Base-by-base conservation (phyloP, 78 protist genomes). In the Dictyostelium brefeldianum region DNA sequence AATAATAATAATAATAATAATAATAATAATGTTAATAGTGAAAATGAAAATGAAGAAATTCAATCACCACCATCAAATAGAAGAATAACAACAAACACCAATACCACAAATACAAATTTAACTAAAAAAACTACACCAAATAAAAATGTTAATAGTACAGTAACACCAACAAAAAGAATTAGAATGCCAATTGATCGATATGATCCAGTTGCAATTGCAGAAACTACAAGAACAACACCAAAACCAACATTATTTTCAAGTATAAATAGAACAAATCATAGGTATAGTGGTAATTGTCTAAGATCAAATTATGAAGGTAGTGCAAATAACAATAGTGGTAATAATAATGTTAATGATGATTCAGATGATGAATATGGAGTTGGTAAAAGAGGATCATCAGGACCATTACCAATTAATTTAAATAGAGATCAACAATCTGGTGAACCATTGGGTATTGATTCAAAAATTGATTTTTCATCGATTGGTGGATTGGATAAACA, bases 401-500 rank as follows among this genome's bases (percentile, higher is more conserved):
- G 69, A 27, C 65, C 73, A 31, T 47, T 73, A 53, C 85, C 85
- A 50, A 73, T 79, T 29, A 87, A 87, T 51, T 25, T 81, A 14
- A 74, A 54, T 22, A 78, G 25, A 57, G 95, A 71, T 7, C n/a
- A n/a, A n/a, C n/a, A n/a, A n/a, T n/a, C n/a, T 36, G 43, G 43
- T 36, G 92, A 92, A 20, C 95, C 95, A 27, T 50, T 92, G 5
- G 27, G 48, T 18, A 59, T 92, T 4, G 95, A 92, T 51, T 46
- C 64, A 6, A 5, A 22, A 11, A 51, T 71, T 47, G 77, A 36
- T 18, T 92, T 83, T 41, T 12, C 84, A 12, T 74, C 83, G 5
- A 81, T 92, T 15, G 95, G 95, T 53, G 95, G 91, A 8, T 41
- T 82, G 25, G 90, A 83, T 29, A 56, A 22, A 27, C 84, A 92